Evolutionary conservation across 2,329 filamentous ascomycete genomes (phyloP).

Genomic region (Fusarium falciforme): DNA sequence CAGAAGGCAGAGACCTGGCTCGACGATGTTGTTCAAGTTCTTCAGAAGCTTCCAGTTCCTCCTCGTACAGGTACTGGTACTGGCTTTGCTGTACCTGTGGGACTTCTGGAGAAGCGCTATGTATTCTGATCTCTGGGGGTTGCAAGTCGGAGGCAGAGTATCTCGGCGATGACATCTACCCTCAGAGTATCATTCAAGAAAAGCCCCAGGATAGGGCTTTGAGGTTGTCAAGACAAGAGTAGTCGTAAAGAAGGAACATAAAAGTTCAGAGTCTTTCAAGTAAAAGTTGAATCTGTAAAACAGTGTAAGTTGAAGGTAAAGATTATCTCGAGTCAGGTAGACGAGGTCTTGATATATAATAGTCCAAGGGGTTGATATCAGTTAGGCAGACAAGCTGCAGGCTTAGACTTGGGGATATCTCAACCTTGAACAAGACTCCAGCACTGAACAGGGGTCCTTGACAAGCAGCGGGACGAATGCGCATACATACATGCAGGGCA

Average conservation of each 20-base stretch:
- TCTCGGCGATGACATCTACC: conserved; percentile 43
- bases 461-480: conserved; percentile 31
- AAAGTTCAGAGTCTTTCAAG: conserved; percentile 4
- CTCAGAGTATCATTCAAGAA: conserved; percentile 23
- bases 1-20: conserved; percentile 26
- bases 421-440: background rate
- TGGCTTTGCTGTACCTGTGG: conserved; percentile 1
- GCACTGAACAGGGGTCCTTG: conserved; percentile 1
- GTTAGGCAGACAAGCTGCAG: conserved; percentile 14
- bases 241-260: background rate
- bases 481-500: conserved; percentile 8
- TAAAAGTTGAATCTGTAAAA: background rate
- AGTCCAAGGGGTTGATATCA: background rate
- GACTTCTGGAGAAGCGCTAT: conserved; percentile 43
- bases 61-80: conserved; percentile 5
- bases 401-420: conserved; percentile 19
- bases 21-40: conserved; percentile 31
- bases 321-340: background rate
- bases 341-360: background rate
- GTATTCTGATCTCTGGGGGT: conserved; percentile 43
- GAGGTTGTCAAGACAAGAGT: background rate
- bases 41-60: conserved; percentile 6
- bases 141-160: conserved; percentile 29
- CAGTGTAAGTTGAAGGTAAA: background rate
- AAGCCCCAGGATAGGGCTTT: background rate